These are phyloP conservation scores for Colletotrichum sp. DNA, from an alignment of 2,329 filamentous ascomycete genomes.

Conservation along the genomic window DNA sequence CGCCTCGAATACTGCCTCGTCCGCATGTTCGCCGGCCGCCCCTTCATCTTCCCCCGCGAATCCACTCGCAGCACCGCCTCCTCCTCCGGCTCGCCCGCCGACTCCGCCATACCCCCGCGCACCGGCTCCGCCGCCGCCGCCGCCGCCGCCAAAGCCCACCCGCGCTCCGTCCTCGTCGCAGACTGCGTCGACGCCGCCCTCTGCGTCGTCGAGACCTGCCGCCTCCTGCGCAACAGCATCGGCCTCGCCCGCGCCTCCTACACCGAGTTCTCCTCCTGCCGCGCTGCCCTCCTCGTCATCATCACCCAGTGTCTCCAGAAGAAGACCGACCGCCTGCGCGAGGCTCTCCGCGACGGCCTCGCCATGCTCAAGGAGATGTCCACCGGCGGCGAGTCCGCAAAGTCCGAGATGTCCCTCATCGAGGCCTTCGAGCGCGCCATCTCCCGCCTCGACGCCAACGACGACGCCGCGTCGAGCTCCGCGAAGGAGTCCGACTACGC, in stretches of 20 bases:
- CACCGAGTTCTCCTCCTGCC: slow-evolving; percentile 61
- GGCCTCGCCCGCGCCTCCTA: slow-evolving; percentile 61
- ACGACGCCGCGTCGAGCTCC: slow-evolving; percentile 29
- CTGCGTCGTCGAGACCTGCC: slow-evolving; percentile 55
- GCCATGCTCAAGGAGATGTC: slow-evolving; percentile 59
- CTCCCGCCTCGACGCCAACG: slow-evolving; percentile 48
- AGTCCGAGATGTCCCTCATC: slow-evolving; percentile 58
- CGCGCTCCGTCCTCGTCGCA: slow-evolving; percentile 46
- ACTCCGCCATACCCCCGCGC: slow-evolving; percentile 27
- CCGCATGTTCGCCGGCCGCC: slow-evolving; percentile 58
- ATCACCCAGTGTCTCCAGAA: slow-evolving; percentile 43
- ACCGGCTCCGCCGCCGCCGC: background rate
- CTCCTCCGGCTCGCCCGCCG: slow-evolving; percentile 31
- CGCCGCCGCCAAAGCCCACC: slow-evolving; percentile 28
- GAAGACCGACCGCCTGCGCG: slow-evolving; percentile 44
- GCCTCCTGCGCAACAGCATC: slow-evolving; percentile 52
- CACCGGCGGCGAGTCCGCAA: slow-evolving; percentile 54
- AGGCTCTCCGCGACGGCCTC: slow-evolving; percentile 53
- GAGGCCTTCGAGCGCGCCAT: slow-evolving; percentile 57
- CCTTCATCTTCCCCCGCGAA: slow-evolving; percentile 51
- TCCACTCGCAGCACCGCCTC: slow-evolving; percentile 32
- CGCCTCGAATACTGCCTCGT: slow-evolving; percentile 58
- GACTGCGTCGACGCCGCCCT: slow-evolving; percentile 59
- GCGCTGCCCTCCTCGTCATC: slow-evolving; percentile 56
- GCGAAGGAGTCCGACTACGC: slow-evolving; percentile 53